Percentiles rank a stretch among this genome's conserved stretches.
phyloP scores from a whole-genome alignment of 257 asterid genomes.

The Solanum piurae region DNA sequence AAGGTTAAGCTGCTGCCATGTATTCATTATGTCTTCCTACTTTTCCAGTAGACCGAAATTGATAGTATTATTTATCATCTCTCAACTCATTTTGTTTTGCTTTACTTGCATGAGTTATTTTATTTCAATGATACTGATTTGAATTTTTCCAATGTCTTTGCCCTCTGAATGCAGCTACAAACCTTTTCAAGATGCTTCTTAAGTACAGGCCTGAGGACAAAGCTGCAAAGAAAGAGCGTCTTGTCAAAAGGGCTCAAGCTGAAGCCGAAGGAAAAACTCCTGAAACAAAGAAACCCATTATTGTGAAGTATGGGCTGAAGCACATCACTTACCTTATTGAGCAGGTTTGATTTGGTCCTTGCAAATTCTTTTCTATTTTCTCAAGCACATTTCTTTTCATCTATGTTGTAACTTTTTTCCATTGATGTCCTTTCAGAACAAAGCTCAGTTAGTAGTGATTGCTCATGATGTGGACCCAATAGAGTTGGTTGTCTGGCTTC shows the following conservation, averaged over 20 bases:
- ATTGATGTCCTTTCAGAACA: constrained; percentile 13
- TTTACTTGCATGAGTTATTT: background rate
- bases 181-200: constrained; percentile 34
- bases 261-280: constrained; percentile 35
- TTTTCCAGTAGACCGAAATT: background rate
- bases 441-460: constrained; percentile 39
- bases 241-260: constrained; percentile 36
- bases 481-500: constrained; percentile 34
- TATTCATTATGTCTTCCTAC: background rate
- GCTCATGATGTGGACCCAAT: constrained; percentile 45
- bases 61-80: background rate
- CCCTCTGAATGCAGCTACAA: constrained; percentile 21
- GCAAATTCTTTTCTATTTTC: background rate
- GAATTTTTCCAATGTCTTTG: background rate
- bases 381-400: background rate
- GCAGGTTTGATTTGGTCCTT: constrained; percentile 14
- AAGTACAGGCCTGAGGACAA: constrained; percentile 42
- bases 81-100: background rate
- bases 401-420: background rate
- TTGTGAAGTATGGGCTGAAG: constrained; percentile 36
- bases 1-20: background rate
- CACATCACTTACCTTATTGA: constrained; percentile 35
- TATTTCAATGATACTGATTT: background rate
- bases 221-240: constrained; percentile 33
- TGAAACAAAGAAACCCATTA: constrained; percentile 32